These are phyloP conservation scores for Magnusiomyces fungicola DNA, from an alignment of 1,139 yeast genomes.

Conservation along the genomic window DNA sequence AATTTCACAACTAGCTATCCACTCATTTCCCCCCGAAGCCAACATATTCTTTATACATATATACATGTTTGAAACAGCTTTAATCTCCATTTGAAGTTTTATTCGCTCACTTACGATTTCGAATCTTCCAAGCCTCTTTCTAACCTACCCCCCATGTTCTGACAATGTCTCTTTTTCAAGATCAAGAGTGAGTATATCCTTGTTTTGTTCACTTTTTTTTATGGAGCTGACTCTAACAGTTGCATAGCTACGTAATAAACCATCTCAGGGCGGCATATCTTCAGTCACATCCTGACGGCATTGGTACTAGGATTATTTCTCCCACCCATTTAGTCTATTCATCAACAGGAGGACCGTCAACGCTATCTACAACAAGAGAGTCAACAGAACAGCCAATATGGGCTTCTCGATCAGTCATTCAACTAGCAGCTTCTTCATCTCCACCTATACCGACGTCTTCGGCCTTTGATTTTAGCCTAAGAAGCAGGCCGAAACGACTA, in stretches of 20 bases:
- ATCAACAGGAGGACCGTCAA: not conserved
- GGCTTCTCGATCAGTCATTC: constrained; percentile 9
- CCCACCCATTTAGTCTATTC: constrained; percentile 28
- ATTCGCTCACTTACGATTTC: too few species aligned
- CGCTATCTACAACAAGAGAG: not conserved
- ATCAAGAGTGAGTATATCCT: constrained; percentile 23
- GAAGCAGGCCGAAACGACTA: not conserved
- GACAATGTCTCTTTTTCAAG: constrained; percentile 27
- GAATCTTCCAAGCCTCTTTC: too few species aligned
- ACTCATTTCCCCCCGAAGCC: too few species aligned
- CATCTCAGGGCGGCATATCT: constrained; percentile 31
- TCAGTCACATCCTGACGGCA: constrained; percentile 28
- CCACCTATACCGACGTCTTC: constrained; percentile 16
- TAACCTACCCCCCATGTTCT: not conserved
- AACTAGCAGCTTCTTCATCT: constrained; percentile 11
- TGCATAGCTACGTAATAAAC: constrained; percentile 26
- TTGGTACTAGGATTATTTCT: constrained; percentile 29
- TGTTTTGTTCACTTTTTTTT: not conserved
- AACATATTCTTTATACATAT: too few species aligned
- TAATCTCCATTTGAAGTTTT: too few species aligned
- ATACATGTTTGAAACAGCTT: too few species aligned
- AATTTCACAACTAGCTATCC: too few species aligned
- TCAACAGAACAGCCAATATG: not conserved
- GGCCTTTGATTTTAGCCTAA: not conserved
- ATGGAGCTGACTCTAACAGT: not conserved